phyloP scores from a whole-genome alignment of 2,329 filamentous ascomycete genomes.

The Tolypocladium sp. region DNA sequence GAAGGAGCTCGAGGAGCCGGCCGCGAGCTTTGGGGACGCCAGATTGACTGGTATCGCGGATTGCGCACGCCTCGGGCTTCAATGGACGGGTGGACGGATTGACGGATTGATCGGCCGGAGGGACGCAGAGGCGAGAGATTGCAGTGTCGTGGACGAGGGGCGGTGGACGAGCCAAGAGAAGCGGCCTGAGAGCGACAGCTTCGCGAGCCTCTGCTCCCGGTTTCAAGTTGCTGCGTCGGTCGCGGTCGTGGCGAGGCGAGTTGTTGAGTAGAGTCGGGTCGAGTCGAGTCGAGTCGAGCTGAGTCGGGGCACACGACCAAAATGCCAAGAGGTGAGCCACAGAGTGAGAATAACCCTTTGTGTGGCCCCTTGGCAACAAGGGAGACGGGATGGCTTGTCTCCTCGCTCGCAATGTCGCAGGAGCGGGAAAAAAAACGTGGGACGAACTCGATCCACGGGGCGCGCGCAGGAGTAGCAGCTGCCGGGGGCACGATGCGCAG shows the following conservation, averaged over 20 bases:
- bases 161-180: not conserved
- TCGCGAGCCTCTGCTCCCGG: not conserved
- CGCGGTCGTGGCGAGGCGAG: not conserved
- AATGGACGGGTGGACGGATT: not conserved
- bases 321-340: not conserved
- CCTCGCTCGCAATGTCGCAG: not conserved
- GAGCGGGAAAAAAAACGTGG: not conserved
- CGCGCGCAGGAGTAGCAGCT: not conserved
- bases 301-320: not conserved
- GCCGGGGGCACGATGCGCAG: not conserved
- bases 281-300: not conserved
- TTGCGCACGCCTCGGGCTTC: not conserved
- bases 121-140: not conserved
- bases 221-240: not conserved
- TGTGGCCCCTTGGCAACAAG: not conserved
- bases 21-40: constrained; percentile 39
- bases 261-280: not conserved
- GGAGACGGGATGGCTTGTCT: not conserved
- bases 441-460: not conserved
- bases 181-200: not conserved
- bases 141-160: not conserved
- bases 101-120: not conserved
- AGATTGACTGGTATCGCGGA: constrained; percentile 27
- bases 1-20: constrained; percentile 46
- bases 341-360: not conserved